A percentile compares a stretch with the other conserved stretches of the same genome.
Evolutionary conservation across 1,139 yeast species (phyloP).

Genomic region (Pneumocystis carinii): DNA sequence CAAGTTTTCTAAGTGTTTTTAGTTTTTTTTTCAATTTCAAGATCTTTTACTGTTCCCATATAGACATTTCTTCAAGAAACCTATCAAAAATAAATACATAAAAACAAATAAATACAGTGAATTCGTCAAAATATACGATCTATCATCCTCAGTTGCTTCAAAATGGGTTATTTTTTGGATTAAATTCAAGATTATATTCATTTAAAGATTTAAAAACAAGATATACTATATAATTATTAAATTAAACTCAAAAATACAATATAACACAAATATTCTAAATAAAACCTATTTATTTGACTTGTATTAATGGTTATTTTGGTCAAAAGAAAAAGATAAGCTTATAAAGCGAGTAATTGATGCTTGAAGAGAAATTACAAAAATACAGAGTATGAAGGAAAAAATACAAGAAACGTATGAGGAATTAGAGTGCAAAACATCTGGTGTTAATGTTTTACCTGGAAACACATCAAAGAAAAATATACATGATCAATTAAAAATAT

Average conservation of each 20-base stretch:
- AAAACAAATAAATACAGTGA: neutral
- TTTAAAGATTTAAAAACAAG: neutral
- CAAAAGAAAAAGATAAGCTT: neutral
- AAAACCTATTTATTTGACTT: neutral
- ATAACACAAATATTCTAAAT: neutral
- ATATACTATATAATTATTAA: neutral
- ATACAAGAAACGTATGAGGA: neutral
- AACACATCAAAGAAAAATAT: neutral
- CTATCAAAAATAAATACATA: neutral
- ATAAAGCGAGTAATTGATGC: neutral
- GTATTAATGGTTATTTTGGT: neutral
- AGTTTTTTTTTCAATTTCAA: neutral
- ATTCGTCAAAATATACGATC: neutral
- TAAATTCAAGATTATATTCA: neutral
- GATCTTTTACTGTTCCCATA: neutral
- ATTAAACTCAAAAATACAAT: neutral
- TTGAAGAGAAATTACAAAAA: neutral
- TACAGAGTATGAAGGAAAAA: neutral
- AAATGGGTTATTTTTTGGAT: neutral
- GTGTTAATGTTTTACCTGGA: neutral
- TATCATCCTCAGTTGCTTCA: neutral
- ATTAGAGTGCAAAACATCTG: neutral
- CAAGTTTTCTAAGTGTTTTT: neutral
- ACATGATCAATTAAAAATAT: neutral
- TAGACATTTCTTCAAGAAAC: neutral